These are phyloP conservation scores for Middelhovenomyces tepae DNA, from an alignment of 805 yeast species.

Conservation along the genomic window DNA sequence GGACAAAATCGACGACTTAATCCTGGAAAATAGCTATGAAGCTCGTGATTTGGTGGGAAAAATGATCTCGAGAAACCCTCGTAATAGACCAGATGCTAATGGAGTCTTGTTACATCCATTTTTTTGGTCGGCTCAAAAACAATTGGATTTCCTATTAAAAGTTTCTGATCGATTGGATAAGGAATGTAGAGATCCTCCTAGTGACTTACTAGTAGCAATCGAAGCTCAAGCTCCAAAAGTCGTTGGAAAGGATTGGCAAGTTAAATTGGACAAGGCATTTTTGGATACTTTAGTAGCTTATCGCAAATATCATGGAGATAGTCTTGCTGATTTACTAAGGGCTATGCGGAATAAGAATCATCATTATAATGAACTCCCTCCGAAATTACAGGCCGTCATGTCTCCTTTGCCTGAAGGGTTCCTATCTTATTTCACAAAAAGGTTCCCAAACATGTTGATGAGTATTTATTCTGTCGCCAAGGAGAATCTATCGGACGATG, in stretches of 20 bases:
- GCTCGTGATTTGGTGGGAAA: conserved; percentile 60
- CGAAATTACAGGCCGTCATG: conserved; percentile 51
- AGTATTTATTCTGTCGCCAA: conserved; percentile 58
- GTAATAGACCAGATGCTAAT: conserved; percentile 59
- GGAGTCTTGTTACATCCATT: conserved; percentile 73
- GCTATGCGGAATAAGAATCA: conserved; percentile 91
- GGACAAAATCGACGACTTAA: conserved; percentile 34
- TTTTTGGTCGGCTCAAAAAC: conserved; percentile 71
- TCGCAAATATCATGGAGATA: conserved; percentile 73
- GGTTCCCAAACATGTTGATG: conserved; percentile 75
- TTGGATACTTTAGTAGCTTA: conserved; percentile 82
- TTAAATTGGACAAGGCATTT: conserved; percentile 59
- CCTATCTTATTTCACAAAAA: conserved; percentile 59
- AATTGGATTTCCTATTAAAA: conserved; percentile 73
- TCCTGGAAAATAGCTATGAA: conserved; percentile 39
- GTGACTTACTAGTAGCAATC: conserved; percentile 44
- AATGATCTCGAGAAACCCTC: conserved; percentile 68
- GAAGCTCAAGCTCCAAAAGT: conserved; percentile 40
- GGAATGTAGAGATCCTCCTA: conserved; percentile 73
- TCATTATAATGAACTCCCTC: conserved; percentile 86
- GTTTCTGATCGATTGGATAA: conserved; percentile 88
- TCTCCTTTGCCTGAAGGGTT: conserved; percentile 81
- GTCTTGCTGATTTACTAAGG: conserved; percentile 75
- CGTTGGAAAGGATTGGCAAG: conserved; percentile 69
- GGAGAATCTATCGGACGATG: conserved; percentile 53